Base-by-base conservation (phyloP, 139 green algal genomes). In the Desmodesmus armatus region DNA sequence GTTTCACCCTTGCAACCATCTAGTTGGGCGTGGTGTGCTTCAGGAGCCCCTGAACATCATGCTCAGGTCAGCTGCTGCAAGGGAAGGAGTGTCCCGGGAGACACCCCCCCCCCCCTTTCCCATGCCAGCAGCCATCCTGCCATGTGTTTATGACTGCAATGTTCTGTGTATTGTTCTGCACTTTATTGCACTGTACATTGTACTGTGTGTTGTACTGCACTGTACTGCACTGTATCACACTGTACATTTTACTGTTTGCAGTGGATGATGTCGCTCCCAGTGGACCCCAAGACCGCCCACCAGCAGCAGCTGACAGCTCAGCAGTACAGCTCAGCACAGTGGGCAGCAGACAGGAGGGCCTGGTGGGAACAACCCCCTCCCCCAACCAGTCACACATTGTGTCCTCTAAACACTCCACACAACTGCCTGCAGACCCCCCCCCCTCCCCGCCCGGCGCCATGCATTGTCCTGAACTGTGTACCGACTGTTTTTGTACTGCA, bases 391-490 rank as follows among this genome's bases (percentile, higher is more conserved):
- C 47, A 58, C 60, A 21, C 60, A n/a, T n/a, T n/a, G n/a, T n/a
- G n/a, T n/a, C n/a, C n/a, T n/a, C n/a, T n/a, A n/a, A 69, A 69
- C 55, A 65, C 19, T 40, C 37, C 60, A 69, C 35, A 69, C n/a
- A 6, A 29, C n/a, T 69, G n/a, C 60, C 1, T 69, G 37, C 60
- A 69, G 35, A 11, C 35, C 60, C 35, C 0, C 55, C 55, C 11
- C 17, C 55, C 55, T 65, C 19, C 55, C 25, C 23, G 6, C 6
- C 29, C 55, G 23, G 21, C 11, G 25, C 15, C 25, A 29, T 4
- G 27, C 3, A 27, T 4, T 21, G 5, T 2, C 51, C 5, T 21
- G 7, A 29, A 29, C 4, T 62, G 25, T 62, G 51, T 27, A 62
- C 2, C 25, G 19, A 29, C 7, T 21, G 51, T 62, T 27, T 27